phyloP scores from a whole-genome alignment of 768 basidiomycete species.

The Phanerodontia chrysosporium region DNA sequence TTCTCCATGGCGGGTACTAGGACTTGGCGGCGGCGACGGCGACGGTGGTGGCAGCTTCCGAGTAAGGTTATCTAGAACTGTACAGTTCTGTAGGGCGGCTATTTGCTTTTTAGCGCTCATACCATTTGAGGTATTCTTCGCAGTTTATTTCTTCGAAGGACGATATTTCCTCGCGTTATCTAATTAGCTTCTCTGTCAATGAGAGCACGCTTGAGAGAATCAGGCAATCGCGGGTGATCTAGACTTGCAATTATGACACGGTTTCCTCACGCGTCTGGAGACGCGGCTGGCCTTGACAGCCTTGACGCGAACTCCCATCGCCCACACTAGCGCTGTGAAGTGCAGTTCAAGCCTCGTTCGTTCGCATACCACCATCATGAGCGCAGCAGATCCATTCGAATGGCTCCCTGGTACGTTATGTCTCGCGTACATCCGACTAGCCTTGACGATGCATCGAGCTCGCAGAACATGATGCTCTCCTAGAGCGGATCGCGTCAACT shows the following conservation, averaged over 20 bases:
- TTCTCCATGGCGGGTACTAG: constrained; percentile 68
- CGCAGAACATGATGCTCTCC: constrained; percentile 52
- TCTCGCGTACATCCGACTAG: neutral
- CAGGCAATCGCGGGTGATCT: too few species aligned
- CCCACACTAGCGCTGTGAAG: too few species aligned
- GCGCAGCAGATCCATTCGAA: constrained; percentile 28
- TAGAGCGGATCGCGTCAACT: constrained; percentile 60
- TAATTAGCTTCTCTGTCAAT: too few species aligned
- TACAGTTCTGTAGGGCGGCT: constrained; percentile 23
- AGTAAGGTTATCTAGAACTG: constrained; percentile 27
- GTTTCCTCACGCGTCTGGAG: too few species aligned
- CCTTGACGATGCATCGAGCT: constrained; percentile 15
- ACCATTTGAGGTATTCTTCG: constrained; percentile 7
- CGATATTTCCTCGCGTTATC: neutral
- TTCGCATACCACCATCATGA: neutral
- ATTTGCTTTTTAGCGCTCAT: constrained; percentile 13
- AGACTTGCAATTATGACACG: too few species aligned
- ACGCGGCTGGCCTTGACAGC: too few species aligned
- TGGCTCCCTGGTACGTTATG: constrained; percentile 47
- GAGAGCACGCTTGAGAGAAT: too few species aligned
- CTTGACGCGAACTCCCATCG: neutral
- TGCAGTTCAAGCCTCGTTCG: too few species aligned
- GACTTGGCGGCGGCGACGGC: constrained; percentile 19
- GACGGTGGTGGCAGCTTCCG: constrained; percentile 14
- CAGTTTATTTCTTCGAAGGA: neutral